These are phyloP conservation scores for Saturnispora ahearnii DNA, from an alignment of 805 yeast genomes.

Conservation along the genomic window DNA sequence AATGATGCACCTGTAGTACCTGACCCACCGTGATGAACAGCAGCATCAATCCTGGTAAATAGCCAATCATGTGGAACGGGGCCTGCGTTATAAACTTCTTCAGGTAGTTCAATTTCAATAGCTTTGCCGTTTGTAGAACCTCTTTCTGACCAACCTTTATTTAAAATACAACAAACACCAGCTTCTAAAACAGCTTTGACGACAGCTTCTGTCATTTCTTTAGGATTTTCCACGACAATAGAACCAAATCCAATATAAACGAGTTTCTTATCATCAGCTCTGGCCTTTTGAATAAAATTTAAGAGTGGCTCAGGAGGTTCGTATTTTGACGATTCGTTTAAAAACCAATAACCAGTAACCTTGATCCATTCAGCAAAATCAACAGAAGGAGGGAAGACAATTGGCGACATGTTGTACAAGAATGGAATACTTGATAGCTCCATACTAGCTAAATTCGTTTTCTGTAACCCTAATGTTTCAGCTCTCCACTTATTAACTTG, in stretches of 20 bases:
- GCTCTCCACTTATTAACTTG: conserved; percentile 87
- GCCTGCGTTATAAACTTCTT: conserved; percentile 60
- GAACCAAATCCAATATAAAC: conserved; percentile 96
- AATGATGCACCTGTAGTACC: conserved; percentile 94
- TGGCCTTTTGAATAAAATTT: conserved; percentile 56
- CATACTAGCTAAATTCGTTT: conserved; percentile 60
- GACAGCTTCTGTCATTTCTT: conserved; percentile 66
- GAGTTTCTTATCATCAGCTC: conserved; percentile 50
- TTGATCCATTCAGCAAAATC: conserved; percentile 94
- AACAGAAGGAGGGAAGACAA: conserved; percentile 83
- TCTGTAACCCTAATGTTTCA: conserved; percentile 51
- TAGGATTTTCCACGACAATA: conserved; percentile 80
- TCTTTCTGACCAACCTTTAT: conserved; percentile 93
- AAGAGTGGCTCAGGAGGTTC: conserved; percentile 51
- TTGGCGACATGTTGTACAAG: conserved; percentile 79
- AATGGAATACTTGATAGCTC: conserved; percentile 81
- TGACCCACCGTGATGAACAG: conserved; percentile 96
- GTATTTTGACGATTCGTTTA: conserved; percentile 44
- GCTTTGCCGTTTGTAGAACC: conserved; percentile 26
- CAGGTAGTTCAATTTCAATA: conserved; percentile 47
- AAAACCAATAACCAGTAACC: conserved; percentile 93
- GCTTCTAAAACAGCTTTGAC: conserved; percentile 71
- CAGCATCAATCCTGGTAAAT: conserved; percentile 81
- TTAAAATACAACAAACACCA: conserved; percentile 77
- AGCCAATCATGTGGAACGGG: conserved; percentile 90